Evolutionary conservation across 2,329 filamentous ascomycete genomes (phyloP).

Genomic region (Xylariaceae sp.): DNA sequence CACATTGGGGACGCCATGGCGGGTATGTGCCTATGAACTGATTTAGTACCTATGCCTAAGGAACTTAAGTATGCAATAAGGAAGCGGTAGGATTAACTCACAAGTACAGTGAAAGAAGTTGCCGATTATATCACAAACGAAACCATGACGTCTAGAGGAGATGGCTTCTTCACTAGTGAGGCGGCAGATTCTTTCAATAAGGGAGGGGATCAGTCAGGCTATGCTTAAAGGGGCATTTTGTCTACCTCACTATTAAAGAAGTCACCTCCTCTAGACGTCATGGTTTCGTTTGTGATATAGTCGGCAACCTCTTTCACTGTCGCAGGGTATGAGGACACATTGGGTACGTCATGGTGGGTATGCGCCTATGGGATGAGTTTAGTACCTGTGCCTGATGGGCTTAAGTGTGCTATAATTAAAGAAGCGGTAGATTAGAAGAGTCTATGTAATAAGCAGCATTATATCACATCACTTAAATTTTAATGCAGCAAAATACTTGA

Average conservation of each 20-base stretch:
- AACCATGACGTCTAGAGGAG: constrained; percentile 69
- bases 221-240: constrained; percentile 94
- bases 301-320: constrained; percentile 81
- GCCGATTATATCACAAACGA: constrained; percentile 81
- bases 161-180: constrained; percentile 87
- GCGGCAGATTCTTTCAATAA: constrained; percentile 84
- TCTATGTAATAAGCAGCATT: too few relatives aligned
- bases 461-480: too few relatives aligned
- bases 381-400: too few relatives aligned
- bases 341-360: constrained; percentile 6
- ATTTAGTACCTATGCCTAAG: too few relatives aligned
- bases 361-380: constrained; percentile 1
- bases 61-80: too few relatives aligned
- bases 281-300: constrained; percentile 78
- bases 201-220: constrained; percentile 75
- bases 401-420: too few relatives aligned
- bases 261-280: constrained; percentile 71
- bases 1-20: too few relatives aligned
- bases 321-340: too few relatives aligned
- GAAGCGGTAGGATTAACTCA: constrained; percentile 76
- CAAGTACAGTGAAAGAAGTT: constrained; percentile 79
- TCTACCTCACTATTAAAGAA: constrained; percentile 87
- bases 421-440: too few relatives aligned
- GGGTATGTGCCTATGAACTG: too few relatives aligned
- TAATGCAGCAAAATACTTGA: too few relatives aligned